Evolutionary conservation across 345 rosid genomes (phyloP).

Genomic region (Populus simonii): DNA sequence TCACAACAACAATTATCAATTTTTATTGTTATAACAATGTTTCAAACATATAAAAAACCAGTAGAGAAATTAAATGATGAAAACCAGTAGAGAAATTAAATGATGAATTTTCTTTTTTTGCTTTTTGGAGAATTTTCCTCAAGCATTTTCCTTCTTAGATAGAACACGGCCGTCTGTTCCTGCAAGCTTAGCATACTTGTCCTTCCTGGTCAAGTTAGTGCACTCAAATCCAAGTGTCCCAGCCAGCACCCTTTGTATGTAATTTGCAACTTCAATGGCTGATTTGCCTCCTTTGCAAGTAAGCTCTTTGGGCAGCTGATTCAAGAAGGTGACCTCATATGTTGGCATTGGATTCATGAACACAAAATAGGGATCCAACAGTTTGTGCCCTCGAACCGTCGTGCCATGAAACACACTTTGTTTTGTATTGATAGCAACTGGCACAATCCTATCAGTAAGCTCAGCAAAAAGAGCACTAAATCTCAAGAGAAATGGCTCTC

Average conservation of each 20-base stretch:
- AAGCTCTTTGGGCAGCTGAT: conserved; percentile 70
- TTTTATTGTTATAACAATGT: neutral
- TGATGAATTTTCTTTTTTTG: neutral
- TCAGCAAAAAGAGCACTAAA: conserved; percentile 94
- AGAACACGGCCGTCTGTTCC: conserved; percentile 85
- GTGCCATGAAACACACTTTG: conserved; percentile 84
- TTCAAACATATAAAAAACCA: conserved; percentile 1
- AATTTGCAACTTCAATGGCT: conserved; percentile 85
- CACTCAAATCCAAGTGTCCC: conserved; percentile 90
- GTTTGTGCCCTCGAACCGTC: conserved; percentile 68
- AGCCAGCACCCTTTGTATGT: conserved; percentile 79
- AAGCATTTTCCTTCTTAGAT: conserved; percentile 37
- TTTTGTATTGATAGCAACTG: conserved; percentile 77
- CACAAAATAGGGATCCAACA: conserved; percentile 82
- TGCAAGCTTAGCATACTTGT: conserved; percentile 82
- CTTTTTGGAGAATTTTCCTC: neutral
- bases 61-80: neutral
- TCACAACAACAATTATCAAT: neutral
- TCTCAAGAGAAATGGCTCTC: conserved; percentile 82
- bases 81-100: neutral
- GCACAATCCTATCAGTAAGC: conserved; percentile 80
- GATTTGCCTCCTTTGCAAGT: conserved; percentile 81
- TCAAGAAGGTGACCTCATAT: conserved; percentile 86
- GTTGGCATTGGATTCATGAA: conserved; percentile 93
- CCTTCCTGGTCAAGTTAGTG: conserved; percentile 84